These are phyloP conservation scores for Rubia tinctorum DNA, from an alignment of 305 asterid species.

Conservation along the genomic window DNA sequence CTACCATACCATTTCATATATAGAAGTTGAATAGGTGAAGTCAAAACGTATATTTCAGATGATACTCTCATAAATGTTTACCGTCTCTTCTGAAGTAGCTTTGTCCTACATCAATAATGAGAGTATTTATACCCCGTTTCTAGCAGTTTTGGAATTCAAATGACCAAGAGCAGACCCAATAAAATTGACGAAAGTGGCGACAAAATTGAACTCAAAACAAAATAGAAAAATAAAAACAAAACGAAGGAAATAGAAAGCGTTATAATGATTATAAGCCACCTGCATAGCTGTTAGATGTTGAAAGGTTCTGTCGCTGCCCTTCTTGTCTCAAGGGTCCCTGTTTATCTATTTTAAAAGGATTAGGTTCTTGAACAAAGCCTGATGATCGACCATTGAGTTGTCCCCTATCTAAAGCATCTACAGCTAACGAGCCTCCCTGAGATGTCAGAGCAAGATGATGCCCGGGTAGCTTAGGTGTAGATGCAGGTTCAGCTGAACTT, in stretches of 20 bases:
- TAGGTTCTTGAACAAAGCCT: conserved; percentile 41
- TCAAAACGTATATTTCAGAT: not conserved
- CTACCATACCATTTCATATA: not conserved
- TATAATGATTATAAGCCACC: conserved; percentile 30
- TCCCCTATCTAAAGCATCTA: conserved; percentile 47
- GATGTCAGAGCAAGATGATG: conserved; percentile 39
- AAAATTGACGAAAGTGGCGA: not conserved
- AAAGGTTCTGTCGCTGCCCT: conserved; percentile 40
- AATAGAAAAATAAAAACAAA: not conserved
- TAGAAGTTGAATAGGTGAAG: not conserved
- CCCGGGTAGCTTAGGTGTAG: conserved; percentile 60
- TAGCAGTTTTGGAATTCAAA: not conserved
- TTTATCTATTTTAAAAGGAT: conserved; percentile 40
- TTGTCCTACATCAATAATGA: not conserved
- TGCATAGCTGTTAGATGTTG: conserved; percentile 34
- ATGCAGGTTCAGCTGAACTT: conserved; percentile 56
- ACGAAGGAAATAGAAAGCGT: not conserved
- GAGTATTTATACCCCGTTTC: not conserved
- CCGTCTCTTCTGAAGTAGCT: not conserved
- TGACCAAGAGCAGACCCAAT: not conserved
- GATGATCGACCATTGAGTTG: conserved; percentile 37
- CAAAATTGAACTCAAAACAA: not conserved
- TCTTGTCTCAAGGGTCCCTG: conserved; percentile 39
- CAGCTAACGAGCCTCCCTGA: conserved; percentile 70
- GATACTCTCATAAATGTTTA: not conserved